Evolutionary conservation across 495 filamentous ascomycete genomes (phyloP), one percentile per base, ranked within the genome.

Genomic region (Aspergillus taichungensis): DNA sequence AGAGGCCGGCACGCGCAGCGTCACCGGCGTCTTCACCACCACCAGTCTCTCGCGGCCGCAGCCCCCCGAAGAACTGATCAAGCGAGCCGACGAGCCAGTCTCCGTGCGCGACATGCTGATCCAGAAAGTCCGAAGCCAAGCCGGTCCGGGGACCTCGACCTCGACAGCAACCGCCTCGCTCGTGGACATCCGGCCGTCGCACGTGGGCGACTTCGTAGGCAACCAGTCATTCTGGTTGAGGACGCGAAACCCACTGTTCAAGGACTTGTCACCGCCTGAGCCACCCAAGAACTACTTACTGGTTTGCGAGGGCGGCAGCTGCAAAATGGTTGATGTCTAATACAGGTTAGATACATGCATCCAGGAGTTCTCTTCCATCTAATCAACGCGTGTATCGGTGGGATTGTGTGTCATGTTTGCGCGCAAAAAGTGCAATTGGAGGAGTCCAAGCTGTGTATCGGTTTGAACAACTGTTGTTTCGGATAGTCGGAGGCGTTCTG

Each of bases 191-290:
- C 60, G 63, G 10, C 56, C 61, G 7, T 62, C 63, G 1, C 63
- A 69, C 61, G 53, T 72, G 34, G 76, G 75, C 65, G 73, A 64
- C 45, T 67, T 76, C 70, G 68, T 72, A 33, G 62, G 57, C 1
- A 70, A 66, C 28, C 68, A 63, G 48, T 68, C 73, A 45, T 71
- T 63, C 66, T 73, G 70, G 81, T 45, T 77, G 50, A 71, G 71
- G 48, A 59, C 56, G 43, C 73, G 75, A 50, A 80, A 73, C 51
- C 30, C 47, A 2, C 36, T 74, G 30, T 69, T 68, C 51, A 72
- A 66, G 49, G 64, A 69, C 13, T 47, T 79, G 13, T 63, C 65
- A 42, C 59, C 62, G 1, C 46, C 54, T 5, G 59, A 71, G 24
- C 64, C 59, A 13, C 59, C 62, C 30, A 71, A 66, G 45, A 68